Evolutionary conservation across 805 yeast genomes (phyloP).

Genomic region (Jamesozyma jinghongensis): DNA sequence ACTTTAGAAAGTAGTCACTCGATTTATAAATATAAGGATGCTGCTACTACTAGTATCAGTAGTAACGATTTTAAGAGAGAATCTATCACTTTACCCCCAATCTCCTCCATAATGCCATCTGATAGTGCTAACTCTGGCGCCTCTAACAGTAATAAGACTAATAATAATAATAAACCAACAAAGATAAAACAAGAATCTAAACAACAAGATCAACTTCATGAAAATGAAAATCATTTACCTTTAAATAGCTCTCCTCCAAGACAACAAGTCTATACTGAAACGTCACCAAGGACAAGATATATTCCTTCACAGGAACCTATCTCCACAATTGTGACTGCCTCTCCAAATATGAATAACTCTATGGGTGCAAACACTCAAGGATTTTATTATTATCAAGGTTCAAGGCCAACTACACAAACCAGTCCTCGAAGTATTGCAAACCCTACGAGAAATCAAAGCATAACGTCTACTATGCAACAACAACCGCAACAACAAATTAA

Average conservation of each 20-base stretch:
- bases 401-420: background rate
- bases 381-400: no score
- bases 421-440: background rate
- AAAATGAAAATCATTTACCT: background rate
- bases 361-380: no score
- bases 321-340: background rate
- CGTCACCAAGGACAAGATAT: no score
- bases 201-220: no score
- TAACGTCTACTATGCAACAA: background rate
- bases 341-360: no score
- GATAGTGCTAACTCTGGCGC: no score
- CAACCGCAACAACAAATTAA: background rate
- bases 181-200: no score
- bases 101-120: conserved; percentile 1
- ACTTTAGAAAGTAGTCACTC: no score
- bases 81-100: conserved; percentile 3
- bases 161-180: background rate
- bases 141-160: no score
- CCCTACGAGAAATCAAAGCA: background rate
- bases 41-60: no score
- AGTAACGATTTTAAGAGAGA: background rate
- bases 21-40: no score
- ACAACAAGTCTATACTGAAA: background rate
- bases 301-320: background rate
- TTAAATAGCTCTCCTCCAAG: background rate